Conservation (phyloP, 2,329 filamentous ascomycete genomes). For the Phialophora expanda region DNA sequence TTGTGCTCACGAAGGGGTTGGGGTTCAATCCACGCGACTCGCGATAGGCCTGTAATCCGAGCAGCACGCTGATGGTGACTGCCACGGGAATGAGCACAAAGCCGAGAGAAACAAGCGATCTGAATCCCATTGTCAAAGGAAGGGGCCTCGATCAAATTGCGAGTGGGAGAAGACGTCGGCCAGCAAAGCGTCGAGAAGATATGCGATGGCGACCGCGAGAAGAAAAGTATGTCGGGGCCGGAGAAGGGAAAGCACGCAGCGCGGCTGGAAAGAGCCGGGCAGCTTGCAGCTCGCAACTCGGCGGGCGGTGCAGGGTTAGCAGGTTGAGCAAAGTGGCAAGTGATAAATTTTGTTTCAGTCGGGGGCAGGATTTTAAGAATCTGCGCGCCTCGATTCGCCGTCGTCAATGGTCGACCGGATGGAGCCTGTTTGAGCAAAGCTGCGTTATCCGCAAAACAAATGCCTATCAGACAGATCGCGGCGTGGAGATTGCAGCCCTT, state of each 20-base stretch:
- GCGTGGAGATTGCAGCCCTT: slow-evolving; percentile 3
- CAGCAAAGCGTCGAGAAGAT: not conserved
- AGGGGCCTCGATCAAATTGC: not conserved
- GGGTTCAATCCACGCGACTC: slow-evolving; percentile 51
- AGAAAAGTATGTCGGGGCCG: not conserved
- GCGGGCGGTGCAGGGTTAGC: slow-evolving; percentile 5
- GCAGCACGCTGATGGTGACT: slow-evolving; percentile 56
- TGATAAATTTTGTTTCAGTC: slow-evolving; percentile 23
- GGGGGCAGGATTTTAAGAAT: slow-evolving; percentile 14
- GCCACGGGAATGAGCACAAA: slow-evolving; percentile 59
- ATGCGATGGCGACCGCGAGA: not conserved
- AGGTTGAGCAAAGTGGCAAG: slow-evolving; percentile 16
- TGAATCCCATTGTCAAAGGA: slow-evolving; percentile 39
- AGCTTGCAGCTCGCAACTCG: not conserved
- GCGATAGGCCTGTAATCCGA: slow-evolving; percentile 56
- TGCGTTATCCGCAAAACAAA: slow-evolving; percentile 11
- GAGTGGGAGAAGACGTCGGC: not conserved
- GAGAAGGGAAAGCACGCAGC: not conserved
- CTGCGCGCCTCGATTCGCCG: not conserved
- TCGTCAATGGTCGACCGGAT: not conserved
- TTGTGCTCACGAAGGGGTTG: slow-evolving; percentile 47
- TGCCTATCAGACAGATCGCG: not conserved
- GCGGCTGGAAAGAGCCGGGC: slow-evolving; percentile 7
- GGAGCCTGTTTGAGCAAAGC: slow-evolving; percentile 9
- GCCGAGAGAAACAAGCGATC: slow-evolving; percentile 57